A percentile compares a stretch with the other conserved stretches of the same genome.
These are phyloP conservation scores for Torulaspora delbrueckii DNA, from an alignment of 805 yeast genomes.

Conservation along the genomic window DNA sequence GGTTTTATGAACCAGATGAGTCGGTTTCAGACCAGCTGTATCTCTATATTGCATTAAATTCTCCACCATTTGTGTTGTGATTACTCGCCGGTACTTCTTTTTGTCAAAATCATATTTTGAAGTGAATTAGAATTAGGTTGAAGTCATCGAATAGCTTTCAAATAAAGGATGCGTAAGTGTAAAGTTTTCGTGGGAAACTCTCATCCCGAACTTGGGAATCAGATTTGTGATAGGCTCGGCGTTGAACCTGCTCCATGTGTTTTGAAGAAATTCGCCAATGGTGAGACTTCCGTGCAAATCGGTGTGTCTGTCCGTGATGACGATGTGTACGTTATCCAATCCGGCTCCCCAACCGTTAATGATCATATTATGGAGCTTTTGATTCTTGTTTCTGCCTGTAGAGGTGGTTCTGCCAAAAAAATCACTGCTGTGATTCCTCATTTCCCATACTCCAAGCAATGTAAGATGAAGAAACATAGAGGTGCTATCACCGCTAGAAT, in stretches of 20 bases:
- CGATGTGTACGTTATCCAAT: constrained; percentile 89
- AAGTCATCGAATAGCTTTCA: background rate
- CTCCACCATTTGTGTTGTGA: background rate
- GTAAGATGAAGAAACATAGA: constrained; percentile 97
- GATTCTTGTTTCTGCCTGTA: constrained; percentile 89
- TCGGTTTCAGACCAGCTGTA: constrained; percentile 1
- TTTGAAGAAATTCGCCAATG: constrained; percentile 88
- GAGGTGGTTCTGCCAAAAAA: constrained; percentile 97
- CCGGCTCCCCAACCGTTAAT: constrained; percentile 80
- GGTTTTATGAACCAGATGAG: background rate
- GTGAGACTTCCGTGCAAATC: constrained; percentile 94
- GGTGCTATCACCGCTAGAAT: constrained; percentile 98
- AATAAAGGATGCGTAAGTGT: constrained; percentile 77
- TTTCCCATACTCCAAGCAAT: constrained; percentile 95
- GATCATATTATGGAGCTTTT: constrained; percentile 95
- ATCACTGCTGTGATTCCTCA: constrained; percentile 95
- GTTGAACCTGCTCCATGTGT: constrained; percentile 92
- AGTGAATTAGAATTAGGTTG: background rate
- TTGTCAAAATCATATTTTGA: background rate
- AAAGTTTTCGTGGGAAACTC: constrained; percentile 95
- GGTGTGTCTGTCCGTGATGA: constrained; percentile 95
- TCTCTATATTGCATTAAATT: background rate
- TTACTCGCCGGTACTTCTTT: background rate
- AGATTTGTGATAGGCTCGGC: constrained; percentile 87
- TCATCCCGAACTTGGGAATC: constrained; percentile 88